Evolutionary conservation across 2,329 filamentous ascomycete genomes (phyloP), one percentile per base, ranked within the genome.

Genomic region (Colletotrichum siamense): DNA sequence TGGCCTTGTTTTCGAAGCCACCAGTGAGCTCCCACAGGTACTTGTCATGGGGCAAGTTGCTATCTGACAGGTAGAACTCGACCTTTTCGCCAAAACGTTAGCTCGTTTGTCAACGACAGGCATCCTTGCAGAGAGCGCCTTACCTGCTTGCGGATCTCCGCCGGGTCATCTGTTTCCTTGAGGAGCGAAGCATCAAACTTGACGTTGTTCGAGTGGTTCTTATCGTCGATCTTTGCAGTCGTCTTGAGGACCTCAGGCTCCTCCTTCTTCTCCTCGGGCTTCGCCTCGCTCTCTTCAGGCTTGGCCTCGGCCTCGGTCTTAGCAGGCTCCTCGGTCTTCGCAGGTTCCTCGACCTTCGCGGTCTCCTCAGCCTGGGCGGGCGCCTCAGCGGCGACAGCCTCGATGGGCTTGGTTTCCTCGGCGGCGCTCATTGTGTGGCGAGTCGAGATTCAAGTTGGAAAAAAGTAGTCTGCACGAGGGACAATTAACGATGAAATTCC

Each of bases 11-110:
- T 81, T 94, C 90, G 79, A 91, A 89, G 73, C 96, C 96, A 52
- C 93, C 94, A 71, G 95, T 94, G 81, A 93, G 89, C 78, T 92
- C 89, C 88, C 96, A 95, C 80, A 99, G 91, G 88, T 95, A 98
- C 84, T 95, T 94, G 86, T 99, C 98, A 81, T 92, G 93, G 68
- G 94, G 94, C 49, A 99, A 92, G 86, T 98, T 98, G 82, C 94
- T 95, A 85, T 98, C 95, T 81, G 95, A 95, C 86, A 98, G 98
- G 90, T 98, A 98, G 86, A 98, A 98, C 84, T 98, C 96, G 81
- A 98, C 95, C 94, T 98, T 36, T 62, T 24, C 16, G 8, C 2
- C 79, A 34, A 68, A 49, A 32, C 13, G 55, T 75, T 69, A 70
- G 73, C 63, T 36, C 39, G 32, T 22, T 39, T 34, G 15, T 26